Evolutionary conservation across 257 asterid genomes (phyloP).

Genomic region (Ballota nigra): DNA sequence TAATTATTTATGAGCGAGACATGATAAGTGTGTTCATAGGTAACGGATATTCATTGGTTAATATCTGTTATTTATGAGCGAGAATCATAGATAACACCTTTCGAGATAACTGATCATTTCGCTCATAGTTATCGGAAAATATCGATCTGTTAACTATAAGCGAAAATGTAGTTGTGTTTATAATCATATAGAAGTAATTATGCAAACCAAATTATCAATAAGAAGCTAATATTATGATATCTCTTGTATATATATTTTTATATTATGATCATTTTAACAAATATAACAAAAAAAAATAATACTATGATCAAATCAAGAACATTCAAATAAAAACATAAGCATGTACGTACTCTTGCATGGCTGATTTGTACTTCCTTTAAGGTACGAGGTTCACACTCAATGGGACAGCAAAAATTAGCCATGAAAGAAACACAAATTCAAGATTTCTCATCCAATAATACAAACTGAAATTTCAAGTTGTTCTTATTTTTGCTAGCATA

Average conservation of each 20-base stretch:
- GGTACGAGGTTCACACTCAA: conserved; percentile 79
- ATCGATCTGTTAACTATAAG: no score
- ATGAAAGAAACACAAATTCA: conserved; percentile 29
- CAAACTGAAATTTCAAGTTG: neutral
- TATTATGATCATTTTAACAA: no score
- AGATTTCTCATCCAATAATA: conserved; percentile 9
- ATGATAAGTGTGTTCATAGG: no score
- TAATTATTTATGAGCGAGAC: no score
- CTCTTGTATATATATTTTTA: no score
- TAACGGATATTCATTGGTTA: no score
- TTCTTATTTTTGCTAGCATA: neutral
- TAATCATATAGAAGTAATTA: neutral
- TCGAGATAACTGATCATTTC: no score
- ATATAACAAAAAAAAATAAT: no score
- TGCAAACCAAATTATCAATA: neutral
- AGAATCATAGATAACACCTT: no score
- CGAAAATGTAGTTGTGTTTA: no score
- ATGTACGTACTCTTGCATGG: conserved; percentile 48
- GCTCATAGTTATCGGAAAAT: no score
- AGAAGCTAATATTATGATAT: neutral
- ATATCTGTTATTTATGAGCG: no score
- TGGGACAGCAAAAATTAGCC: conserved; percentile 69
- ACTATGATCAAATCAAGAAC: neutral
- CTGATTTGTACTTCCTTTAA: conserved; percentile 55
- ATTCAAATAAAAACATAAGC: neutral